Evolutionary conservation across 176 grass and related monocot species (phyloP).

Genomic region (Themeda triandra): DNA sequence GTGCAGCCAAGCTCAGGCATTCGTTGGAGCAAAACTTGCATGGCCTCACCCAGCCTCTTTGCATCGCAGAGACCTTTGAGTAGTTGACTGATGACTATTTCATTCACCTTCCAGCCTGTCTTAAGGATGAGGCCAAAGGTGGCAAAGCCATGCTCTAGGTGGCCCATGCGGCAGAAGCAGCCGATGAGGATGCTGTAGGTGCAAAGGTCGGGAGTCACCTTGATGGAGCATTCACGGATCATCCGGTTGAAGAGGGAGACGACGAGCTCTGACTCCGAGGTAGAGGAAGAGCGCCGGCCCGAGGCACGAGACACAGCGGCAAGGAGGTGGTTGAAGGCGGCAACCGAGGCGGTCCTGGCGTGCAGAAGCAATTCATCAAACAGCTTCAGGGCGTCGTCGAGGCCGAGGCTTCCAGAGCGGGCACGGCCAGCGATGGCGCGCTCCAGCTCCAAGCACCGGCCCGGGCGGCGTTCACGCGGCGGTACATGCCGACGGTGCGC

Average conservation of each 20-base stretch:
- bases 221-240: neutral
- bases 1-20: constrained; percentile 29
- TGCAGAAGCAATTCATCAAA: too few relatives aligned
- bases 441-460: too few relatives aligned
- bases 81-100: neutral
- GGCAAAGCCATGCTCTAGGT: neutral
- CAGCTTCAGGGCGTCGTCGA: too few relatives aligned
- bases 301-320: too few relatives aligned
- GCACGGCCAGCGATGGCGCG: too few relatives aligned
- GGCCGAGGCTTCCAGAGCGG: too few relatives aligned
- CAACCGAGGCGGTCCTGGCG: too few relatives aligned
- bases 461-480: too few relatives aligned
- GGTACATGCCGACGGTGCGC: too few relatives aligned
- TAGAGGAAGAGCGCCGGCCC: neutral
- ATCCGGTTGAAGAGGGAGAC: neutral
- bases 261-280: neutral
- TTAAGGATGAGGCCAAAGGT: neutral
- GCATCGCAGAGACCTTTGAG: constrained; percentile 17
- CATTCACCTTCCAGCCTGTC: neutral
- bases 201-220: neutral
- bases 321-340: too few relatives aligned
- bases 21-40: neutral
- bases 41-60: neutral
- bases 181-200: neutral
- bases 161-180: neutral